A percentile compares a stretch with the other conserved stretches of the same genome.
phyloP scores from a whole-genome alignment of 768 basidiomycete species.

The Calocera cornea region DNA sequence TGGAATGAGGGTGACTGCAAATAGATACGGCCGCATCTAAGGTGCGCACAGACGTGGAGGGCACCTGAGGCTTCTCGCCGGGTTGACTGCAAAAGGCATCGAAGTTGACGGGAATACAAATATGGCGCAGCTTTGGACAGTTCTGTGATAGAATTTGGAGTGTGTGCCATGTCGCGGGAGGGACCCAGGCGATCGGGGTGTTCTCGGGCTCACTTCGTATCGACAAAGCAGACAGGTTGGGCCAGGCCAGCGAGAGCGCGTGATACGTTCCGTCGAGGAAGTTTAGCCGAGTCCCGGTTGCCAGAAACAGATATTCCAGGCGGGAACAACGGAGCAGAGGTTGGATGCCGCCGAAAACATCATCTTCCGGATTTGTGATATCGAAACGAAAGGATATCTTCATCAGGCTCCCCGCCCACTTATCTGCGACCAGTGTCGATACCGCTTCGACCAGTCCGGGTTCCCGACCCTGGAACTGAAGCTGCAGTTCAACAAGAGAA shows the following conservation, averaged over 20 bases:
- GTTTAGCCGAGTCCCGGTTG: background rate
- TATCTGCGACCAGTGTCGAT: background rate
- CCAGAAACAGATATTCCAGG: background rate
- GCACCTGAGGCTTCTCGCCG: background rate
- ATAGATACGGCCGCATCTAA: background rate
- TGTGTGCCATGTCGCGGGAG: background rate
- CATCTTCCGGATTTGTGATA: background rate
- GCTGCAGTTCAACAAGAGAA: background rate
- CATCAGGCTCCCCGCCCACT: background rate
- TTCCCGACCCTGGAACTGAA: background rate
- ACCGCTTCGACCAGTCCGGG: background rate
- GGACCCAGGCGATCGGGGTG: background rate
- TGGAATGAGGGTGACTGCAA: background rate
- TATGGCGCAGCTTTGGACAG: background rate
- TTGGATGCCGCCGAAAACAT: background rate
- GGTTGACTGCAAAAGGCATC: background rate
- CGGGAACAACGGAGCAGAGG: background rate
- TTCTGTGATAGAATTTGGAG: background rate
- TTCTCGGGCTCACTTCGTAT: background rate
- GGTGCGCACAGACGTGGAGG: background rate
- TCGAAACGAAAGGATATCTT: background rate
- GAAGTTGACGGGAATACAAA: background rate
- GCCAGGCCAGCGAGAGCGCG: background rate
- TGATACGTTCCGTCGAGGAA: background rate
- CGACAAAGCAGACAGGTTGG: background rate